Evolutionary conservation across 1,284 basidiomycete species (phyloP).

Genomic region (Fomitopsis schrenkii): DNA sequence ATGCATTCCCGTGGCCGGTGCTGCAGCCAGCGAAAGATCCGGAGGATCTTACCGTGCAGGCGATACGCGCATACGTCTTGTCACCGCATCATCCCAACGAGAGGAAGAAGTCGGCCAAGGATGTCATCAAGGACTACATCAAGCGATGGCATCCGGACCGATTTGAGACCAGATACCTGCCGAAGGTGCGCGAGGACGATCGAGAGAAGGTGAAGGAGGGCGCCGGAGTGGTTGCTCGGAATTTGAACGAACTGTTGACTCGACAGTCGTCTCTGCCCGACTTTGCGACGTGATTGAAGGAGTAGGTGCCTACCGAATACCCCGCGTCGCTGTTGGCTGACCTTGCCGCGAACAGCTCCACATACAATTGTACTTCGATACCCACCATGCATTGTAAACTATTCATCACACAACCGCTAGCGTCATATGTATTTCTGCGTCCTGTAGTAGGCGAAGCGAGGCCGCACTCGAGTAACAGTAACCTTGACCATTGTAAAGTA

Average conservation of each 20-base stretch:
- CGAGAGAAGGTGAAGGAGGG: constrained; percentile 35
- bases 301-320: constrained; percentile 11
- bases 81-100: constrained; percentile 49
- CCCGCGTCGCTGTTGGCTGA: constrained; percentile 6
- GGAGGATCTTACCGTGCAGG: constrained; percentile 53
- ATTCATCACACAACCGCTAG: constrained; percentile 12
- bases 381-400: constrained; percentile 26
- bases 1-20: constrained; percentile 69
- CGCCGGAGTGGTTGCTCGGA: constrained; percentile 44
- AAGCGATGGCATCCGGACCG: constrained; percentile 43
- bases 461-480: not conserved
- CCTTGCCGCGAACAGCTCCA: constrained; percentile 6
- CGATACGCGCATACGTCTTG: constrained; percentile 56
- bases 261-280: constrained; percentile 15
- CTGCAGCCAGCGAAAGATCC: constrained; percentile 48
- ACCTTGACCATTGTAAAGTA: not conserved
- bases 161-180: constrained; percentile 38
- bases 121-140: constrained; percentile 57
- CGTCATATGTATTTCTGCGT: constrained; percentile 13
- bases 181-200: constrained; percentile 40
- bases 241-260: constrained; percentile 48
- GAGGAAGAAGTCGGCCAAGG: constrained; percentile 44
- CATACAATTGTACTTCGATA: constrained; percentile 18
- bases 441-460: not conserved
- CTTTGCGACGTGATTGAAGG: constrained; percentile 19